Evolutionary conservation across 768 basidiomycete genomes (phyloP).

Genomic region (Termitomyces titanicus): DNA sequence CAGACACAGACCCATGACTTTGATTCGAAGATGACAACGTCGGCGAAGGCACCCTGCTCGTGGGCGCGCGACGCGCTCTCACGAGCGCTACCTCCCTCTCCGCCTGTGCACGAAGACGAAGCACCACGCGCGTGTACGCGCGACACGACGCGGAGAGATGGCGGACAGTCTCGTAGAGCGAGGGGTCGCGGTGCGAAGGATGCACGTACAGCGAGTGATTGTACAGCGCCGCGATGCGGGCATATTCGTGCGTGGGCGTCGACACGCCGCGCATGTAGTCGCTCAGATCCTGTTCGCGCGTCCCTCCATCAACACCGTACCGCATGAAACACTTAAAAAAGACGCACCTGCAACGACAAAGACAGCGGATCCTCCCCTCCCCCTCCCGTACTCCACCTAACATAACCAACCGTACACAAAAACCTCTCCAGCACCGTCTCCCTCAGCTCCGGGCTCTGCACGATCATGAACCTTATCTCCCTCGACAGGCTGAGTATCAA

Average conservation of each 20-base stretch:
- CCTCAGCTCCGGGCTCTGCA: constrained; percentile 44
- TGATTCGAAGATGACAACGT: constrained; percentile 46
- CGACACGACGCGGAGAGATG: constrained; percentile 59
- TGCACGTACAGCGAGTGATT: constrained; percentile 47
- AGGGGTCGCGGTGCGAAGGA: constrained; percentile 37
- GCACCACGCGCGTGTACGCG: constrained; percentile 75
- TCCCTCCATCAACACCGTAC: no score
- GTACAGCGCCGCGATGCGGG: constrained; percentile 53
- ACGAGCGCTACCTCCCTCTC: constrained; percentile 47
- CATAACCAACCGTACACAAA: constrained; percentile 69
- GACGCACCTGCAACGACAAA: constrained; percentile 58
- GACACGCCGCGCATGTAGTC: constrained; percentile 80
- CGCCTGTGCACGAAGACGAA: constrained; percentile 75
- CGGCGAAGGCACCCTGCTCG: constrained; percentile 70
- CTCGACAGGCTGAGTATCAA: constrained; percentile 55
- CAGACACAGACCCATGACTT: no score
- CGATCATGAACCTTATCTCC: constrained; percentile 45
- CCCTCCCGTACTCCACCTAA: constrained; percentile 48
- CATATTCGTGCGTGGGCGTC: constrained; percentile 71
- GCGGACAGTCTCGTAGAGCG: constrained; percentile 39
- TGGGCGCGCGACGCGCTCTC: constrained; percentile 12
- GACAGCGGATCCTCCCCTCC: constrained; percentile 52
- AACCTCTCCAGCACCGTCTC: constrained; percentile 70
- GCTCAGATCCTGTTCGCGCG: constrained; percentile 65
- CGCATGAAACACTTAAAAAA: no score